phyloP scores from a whole-genome alignment of 495 filamentous ascomycete genomes.

The Eremomyces bilateralis region DNA sequence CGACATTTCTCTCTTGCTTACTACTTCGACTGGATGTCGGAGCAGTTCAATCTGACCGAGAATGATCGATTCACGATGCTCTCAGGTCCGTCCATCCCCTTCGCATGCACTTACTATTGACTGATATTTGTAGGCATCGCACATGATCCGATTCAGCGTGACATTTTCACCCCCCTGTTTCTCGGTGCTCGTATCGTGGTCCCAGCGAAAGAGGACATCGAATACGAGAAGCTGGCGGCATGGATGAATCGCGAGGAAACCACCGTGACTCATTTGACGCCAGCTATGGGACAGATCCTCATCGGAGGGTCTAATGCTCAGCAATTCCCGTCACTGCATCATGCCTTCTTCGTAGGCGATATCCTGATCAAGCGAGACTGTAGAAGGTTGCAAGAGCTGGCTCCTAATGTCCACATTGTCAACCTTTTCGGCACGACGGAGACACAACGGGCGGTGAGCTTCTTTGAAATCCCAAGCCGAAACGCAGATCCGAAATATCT shows the following conservation, averaged over 20 bases:
- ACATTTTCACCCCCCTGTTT: constrained; percentile 90
- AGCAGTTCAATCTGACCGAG: constrained; percentile 50
- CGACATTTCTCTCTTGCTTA: constrained; percentile 73
- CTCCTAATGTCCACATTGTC: constrained; percentile 56
- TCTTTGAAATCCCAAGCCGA: constrained; percentile 60
- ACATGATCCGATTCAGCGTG: constrained; percentile 79
- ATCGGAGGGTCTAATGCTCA: constrained; percentile 56
- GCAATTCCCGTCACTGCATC: constrained; percentile 53
- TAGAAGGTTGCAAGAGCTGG: constrained; percentile 52
- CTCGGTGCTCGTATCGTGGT: constrained; percentile 64
- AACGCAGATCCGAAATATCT: constrained; percentile 44
- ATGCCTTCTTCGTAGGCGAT: constrained; percentile 88
- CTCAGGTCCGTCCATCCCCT: too few relatives aligned
- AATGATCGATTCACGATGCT: constrained; percentile 72
- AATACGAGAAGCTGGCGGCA: constrained; percentile 70
- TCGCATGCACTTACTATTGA: too few relatives aligned
- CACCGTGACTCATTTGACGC: constrained; percentile 80
- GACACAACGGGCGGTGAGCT: constrained; percentile 70
- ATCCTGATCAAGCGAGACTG: constrained; percentile 76
- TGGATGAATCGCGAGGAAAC: constrained; percentile 69
- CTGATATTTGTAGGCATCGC: too few relatives aligned
- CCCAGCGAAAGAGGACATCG: constrained; percentile 66
- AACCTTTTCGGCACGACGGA: constrained; percentile 93
- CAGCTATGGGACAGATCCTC: constrained; percentile 90
- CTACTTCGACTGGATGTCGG: constrained; percentile 86